Percentiles rank a stretch among this genome's conserved stretches.
phyloP scores from a whole-genome alignment of 139 green algal genomes.

The Choricystis sp. region DNA sequence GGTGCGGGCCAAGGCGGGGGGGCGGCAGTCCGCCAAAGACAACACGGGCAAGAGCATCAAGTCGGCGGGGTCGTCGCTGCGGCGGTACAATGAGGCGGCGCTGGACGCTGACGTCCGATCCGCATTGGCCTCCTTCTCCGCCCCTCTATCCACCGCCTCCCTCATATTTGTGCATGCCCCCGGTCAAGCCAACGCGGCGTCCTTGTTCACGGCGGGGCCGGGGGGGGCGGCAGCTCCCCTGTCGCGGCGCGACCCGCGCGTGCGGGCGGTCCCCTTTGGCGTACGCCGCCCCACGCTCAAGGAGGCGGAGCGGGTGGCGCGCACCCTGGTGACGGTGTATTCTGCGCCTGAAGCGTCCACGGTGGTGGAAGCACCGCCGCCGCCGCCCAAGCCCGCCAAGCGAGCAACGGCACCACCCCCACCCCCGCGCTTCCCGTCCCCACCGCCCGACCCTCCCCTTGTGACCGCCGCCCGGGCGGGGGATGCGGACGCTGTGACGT shows the following conservation, averaged over 20 bases:
- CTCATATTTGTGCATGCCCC: constrained; percentile 54
- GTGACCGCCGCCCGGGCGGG: constrained; percentile 24
- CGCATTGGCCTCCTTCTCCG: constrained; percentile 9
- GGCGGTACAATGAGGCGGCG: constrained; percentile 74
- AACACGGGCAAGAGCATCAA: constrained; percentile 59
- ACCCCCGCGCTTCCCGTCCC: constrained; percentile 3
- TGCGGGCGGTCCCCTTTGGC: constrained; percentile 50
- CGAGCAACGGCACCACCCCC: neutral
- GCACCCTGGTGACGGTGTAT: constrained; percentile 39
- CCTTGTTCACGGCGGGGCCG: constrained; percentile 20
- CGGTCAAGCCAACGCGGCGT: constrained; percentile 18
- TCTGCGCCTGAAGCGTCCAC: constrained; percentile 1
- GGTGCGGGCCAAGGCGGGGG: constrained; percentile 51
- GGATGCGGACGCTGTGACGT: constrained; percentile 23
- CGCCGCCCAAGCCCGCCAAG: neutral
- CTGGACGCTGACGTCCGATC: constrained; percentile 40
- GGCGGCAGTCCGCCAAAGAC: constrained; percentile 76
- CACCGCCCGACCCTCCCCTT: constrained; percentile 9
- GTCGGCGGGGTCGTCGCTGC: constrained; percentile 62
- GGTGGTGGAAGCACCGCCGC: neutral
- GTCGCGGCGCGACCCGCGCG: constrained; percentile 24
- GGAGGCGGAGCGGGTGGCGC: constrained; percentile 55
- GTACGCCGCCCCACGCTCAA: constrained; percentile 66
- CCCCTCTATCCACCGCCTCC: constrained; percentile 12
- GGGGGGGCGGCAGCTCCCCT: constrained; percentile 19